Evolutionary conservation across 257 asterid genomes (phyloP), one percentile per base, ranked within the genome.

Genomic region (Sherardia arvensis): DNA sequence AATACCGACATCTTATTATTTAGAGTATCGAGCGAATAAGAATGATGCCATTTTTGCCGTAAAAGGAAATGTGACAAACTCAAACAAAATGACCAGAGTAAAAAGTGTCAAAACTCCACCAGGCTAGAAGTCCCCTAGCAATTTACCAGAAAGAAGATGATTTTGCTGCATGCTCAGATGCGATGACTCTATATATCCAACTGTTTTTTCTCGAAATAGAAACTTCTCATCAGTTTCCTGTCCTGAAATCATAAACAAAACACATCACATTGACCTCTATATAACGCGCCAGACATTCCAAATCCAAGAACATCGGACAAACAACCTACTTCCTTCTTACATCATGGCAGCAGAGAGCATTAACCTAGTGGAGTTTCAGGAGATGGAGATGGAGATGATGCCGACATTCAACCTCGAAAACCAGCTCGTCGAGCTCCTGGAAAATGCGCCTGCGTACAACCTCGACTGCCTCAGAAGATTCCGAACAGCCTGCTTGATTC

Each of bases 391-490:
- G 51, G 51, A 49, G 30, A 32, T 34, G 55, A 27, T 53, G 14
- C 53, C 69, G 7, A 26, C 21, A 8, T 55, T 3, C 29, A 53
- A 21, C 29, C 21, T 18, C 4, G 70, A 34, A 25, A 47, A 64
- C 48, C 73, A 58, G 59, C 51, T 43, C 0, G 51, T 43, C 20
- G 51, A 43, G 51, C 51, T 43, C 20, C 4, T 43, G 51, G 51
- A 49, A 20, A 32, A 20, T 32, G 10, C 43, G 14, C 53, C 69
- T 6, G 18, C 21, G n/a, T 45, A 3, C 27, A 51, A n/a, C 28
- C 26, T 17, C 1, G 70, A 34, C 32, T 34, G 59, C 48, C 73
- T 29, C 53, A 33, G 43, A 48, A 51, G 67, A 59, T 49, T 64
- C 65, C 68, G 55, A 7, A 5, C 40, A 45, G 60, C 30, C 10